Base-by-base conservation (phyloP, 148 eudicot genomes). In the Camellia lanceoleosa region DNA sequence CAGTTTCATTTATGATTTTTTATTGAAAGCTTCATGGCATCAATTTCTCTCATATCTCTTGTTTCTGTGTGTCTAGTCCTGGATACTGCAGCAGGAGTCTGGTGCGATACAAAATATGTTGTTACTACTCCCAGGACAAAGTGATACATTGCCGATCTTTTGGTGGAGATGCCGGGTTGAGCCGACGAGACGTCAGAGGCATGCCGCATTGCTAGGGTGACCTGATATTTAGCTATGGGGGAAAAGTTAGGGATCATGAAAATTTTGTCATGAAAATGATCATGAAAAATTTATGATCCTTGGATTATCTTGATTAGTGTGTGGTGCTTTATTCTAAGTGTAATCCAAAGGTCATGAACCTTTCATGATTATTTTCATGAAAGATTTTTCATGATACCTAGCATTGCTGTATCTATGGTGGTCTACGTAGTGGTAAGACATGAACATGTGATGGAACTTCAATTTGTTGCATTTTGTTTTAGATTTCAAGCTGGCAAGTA, bases 81-180 rank as follows among this genome's bases (percentile, higher is more conserved):
- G 90, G 99, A 95, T 85, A 95, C 99, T 60, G 99, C 99, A 11
- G 99, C 99, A 69, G 99, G 99, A 71, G 99, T 93, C 75, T 95
- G 99, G 99, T 93, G 97, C 87, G 99, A 95, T 82, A 93, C 94
- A 56, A 95, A 92, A 79, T 93, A 97, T 43, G 97, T 95, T 71
- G 99, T 95, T 79, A 95, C 99, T 74, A 92, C 87, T 85, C 97
- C 99, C 14, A 90, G 97, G 83, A 91, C 97, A 58, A 93, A n/a
- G n/a, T n/a, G 89, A 80, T 93, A 89, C 82, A 95, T 97, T 87
- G 97, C 97, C 67, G 99, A 95, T 90, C 97, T 82, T 96, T 97
- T 82, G 98, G 98, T 49, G 97, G 97, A 79, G 99, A 93, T 78
- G 97, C 99, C 61, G 94, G 19, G 97, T 95, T 85, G 99, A 95